Conservation (phyloP, 257 asterid genomes). For the Ilex aquifolium region DNA sequence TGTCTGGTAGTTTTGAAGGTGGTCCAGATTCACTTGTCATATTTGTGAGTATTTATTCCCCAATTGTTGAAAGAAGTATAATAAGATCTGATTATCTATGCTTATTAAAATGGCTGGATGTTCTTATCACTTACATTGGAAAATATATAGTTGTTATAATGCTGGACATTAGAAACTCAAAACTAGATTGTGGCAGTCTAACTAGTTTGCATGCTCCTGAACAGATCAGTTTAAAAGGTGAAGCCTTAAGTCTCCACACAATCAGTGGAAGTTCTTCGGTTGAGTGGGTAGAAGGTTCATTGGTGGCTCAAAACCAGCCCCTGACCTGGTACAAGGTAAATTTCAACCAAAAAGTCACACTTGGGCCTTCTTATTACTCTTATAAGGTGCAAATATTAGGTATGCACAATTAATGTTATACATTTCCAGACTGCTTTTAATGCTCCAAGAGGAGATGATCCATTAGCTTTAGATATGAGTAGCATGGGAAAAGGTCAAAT, state of each 20-base stretch:
- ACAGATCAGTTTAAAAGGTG: conserved; percentile 16
- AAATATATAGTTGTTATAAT: no score
- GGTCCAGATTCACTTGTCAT: no score
- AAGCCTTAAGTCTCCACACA: conserved; percentile 1
- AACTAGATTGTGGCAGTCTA: neutral
- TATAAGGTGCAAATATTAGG: no score
- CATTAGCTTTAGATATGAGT: neutral
- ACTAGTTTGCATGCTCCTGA: neutral
- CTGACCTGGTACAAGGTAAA: conserved; percentile 18
- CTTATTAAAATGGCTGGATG: no score
- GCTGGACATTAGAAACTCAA: no score
- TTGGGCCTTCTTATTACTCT: neutral
- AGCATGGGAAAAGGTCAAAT: neutral
- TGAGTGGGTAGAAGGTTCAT: conserved; percentile 7
- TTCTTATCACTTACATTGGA: no score
- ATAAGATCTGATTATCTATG: no score
- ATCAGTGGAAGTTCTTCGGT: conserved; percentile 7
- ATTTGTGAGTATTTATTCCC: no score
- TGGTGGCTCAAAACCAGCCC: conserved; percentile 12
- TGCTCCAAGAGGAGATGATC: neutral
- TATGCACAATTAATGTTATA: neutral
- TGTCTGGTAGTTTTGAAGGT: no score
- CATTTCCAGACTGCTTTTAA: neutral
- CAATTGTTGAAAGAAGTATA: no score
- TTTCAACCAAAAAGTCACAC: neutral